Percentiles rank a stretch among this genome's conserved stretches.
Evolutionary conservation across 2,329 filamentous ascomycete genomes (phyloP).

Genomic region (Cladosporium velox): DNA sequence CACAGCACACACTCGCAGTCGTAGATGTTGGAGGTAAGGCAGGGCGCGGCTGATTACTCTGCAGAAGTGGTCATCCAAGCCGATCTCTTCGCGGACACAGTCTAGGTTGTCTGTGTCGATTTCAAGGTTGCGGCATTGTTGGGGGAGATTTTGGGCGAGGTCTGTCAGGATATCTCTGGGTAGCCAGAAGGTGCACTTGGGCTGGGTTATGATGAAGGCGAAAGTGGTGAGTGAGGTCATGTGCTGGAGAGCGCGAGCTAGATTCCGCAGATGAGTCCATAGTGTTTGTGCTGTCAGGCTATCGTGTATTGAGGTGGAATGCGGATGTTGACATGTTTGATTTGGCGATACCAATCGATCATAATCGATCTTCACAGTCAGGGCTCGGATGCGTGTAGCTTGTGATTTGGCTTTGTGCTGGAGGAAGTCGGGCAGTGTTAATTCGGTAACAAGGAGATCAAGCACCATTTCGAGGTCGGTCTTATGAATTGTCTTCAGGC

Average conservation of each 20-base stretch:
- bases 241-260: background rate
- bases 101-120: too few relatives aligned
- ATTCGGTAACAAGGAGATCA: background rate
- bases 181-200: too few relatives aligned
- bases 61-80: too few relatives aligned
- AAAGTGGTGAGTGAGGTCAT: too few relatives aligned
- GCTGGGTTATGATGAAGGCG: too few relatives aligned
- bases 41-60: too few relatives aligned
- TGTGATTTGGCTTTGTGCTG: background rate
- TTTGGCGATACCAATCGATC: background rate
- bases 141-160: too few relatives aligned
- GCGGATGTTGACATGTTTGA: background rate
- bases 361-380: background rate
- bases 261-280: background rate
- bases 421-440: background rate
- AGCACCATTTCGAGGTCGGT: background rate
- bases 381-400: background rate
- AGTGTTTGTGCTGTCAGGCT: background rate
- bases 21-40: too few relatives aligned
- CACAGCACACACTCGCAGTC: too few relatives aligned
- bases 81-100: too few relatives aligned
- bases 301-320: background rate
- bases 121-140: too few relatives aligned
- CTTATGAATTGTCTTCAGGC: background rate
- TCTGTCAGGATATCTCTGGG: too few relatives aligned